Evolutionary conservation across 2,329 filamentous ascomycete genomes (phyloP), one percentile per base, ranked within the genome.

Genomic region (Exserohilum rostratum): DNA sequence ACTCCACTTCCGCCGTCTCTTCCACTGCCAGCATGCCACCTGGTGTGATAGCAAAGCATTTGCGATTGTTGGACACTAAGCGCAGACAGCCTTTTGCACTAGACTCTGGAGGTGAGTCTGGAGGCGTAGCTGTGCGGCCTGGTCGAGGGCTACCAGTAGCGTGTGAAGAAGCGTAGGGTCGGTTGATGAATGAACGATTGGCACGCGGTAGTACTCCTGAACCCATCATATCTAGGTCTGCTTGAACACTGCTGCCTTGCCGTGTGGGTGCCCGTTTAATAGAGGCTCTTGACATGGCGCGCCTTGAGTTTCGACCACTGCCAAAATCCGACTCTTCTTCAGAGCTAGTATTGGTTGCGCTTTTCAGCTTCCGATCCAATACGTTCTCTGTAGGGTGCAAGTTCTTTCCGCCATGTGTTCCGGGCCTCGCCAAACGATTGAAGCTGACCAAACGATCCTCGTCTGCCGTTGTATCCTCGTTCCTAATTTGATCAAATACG

Each of bases 321-420:
- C 66, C 73, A 48, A 76, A 69, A 39, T 76, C 74, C 1, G 73
- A 75, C n/a, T 75, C 72, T 5, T 72, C 69, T 43, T 74, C 73
- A 13, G 67, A 69, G 49, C 64, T 72, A 18, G 69, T 67, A 51
- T 71, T 70, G 17, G 70, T 71, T 9, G 66, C 63, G 56, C 70
- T 75, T 57, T 69, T 74, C 37, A 72, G 68, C 44, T 65, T 57
- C 40, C 83, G 74, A 53, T 92, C 91, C 12, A 98, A 82, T 1
- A 98, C 93, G 62, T 96, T 98, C 73, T 98, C 95, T 0, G 90
- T 89, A 62, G 92, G 89, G 73, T 97, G 93, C 29, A 96, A 78
- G 67, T 98, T 98, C 78, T 96, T 96, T 34, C 93, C 93, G 0
- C 79, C 79, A 60, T 80, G 76, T 17, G 79, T 82, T n/a, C 80